A percentile compares a stretch with the other conserved stretches of the same genome.
These are phyloP conservation scores for Sisymbrium altissimum DNA, from an alignment of 345 rosid genomes.

Conservation along the genomic window DNA sequence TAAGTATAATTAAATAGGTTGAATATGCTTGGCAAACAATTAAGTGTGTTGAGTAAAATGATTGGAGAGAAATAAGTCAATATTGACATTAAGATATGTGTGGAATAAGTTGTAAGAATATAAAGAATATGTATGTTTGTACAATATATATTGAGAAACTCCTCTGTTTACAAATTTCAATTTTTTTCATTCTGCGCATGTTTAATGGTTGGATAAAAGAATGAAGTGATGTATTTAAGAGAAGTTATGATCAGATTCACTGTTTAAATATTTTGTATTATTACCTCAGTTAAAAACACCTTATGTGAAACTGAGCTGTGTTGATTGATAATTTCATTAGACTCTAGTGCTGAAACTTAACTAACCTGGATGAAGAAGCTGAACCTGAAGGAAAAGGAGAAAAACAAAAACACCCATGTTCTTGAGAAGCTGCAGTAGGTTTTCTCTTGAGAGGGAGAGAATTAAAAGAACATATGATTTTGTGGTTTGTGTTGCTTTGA, in stretches of 20 bases:
- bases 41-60: neutral
- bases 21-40: neutral
- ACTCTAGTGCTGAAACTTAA: neutral
- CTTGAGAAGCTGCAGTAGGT: neutral
- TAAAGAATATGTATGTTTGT: neutral
- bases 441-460: neutral
- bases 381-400: conserved; percentile 1
- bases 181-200: neutral
- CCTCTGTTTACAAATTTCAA: neutral
- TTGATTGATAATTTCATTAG: neutral
- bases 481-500: neutral
- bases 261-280: neutral
- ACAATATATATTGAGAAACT: neutral
- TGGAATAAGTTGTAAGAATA: neutral
- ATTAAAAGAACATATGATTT: neutral
- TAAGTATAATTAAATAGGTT: neutral
- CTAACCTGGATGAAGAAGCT: conserved; percentile 14
- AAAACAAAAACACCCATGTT: neutral
- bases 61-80: neutral
- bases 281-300: neutral
- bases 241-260: neutral
- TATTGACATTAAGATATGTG: no score
- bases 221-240: neutral
- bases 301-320: neutral
- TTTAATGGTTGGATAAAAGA: neutral